A percentile compares a stretch with the other conserved stretches of the same genome.
Conservation (phyloP, 2,329 filamentous ascomycete species). For the Colletotrichum sp. region DNA sequence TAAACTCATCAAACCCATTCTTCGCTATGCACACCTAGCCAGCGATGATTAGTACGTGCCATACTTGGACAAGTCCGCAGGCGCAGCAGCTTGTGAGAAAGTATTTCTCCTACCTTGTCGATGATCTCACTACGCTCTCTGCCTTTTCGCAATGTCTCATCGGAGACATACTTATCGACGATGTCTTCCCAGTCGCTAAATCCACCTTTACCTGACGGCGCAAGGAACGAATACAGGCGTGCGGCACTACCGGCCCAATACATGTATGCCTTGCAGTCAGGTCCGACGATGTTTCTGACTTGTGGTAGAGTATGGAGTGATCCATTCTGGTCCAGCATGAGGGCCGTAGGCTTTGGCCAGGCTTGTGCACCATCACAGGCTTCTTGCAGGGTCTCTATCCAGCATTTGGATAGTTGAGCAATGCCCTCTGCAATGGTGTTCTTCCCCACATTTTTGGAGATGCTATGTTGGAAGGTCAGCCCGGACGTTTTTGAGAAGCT, state of each 20-base stretch:
- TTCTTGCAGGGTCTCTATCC: not conserved
- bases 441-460: not conserved
- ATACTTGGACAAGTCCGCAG: not conserved
- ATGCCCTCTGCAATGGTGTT: not conserved
- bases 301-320: not conserved
- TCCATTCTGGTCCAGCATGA: not conserved
- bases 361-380: not conserved
- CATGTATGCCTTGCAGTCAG: not conserved
- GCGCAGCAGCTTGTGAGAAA: not conserved
- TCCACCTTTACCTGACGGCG: not conserved
- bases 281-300: not conserved
- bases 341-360: not conserved
- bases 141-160: not conserved
- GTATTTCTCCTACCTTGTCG: not conserved
- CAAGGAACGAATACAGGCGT: not conserved
- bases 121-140: not conserved
- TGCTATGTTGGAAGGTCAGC: not conserved
- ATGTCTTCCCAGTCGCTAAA: not conserved
- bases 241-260: not conserved
- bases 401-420: not conserved
- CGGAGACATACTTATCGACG: not conserved
- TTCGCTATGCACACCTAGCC: not conserved
- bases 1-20: not conserved
- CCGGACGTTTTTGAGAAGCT: not conserved
- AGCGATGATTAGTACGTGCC: not conserved